phyloP scores from a whole-genome alignment of 495 filamentous ascomycete genomes.

The Achaetomiella virescens region DNA sequence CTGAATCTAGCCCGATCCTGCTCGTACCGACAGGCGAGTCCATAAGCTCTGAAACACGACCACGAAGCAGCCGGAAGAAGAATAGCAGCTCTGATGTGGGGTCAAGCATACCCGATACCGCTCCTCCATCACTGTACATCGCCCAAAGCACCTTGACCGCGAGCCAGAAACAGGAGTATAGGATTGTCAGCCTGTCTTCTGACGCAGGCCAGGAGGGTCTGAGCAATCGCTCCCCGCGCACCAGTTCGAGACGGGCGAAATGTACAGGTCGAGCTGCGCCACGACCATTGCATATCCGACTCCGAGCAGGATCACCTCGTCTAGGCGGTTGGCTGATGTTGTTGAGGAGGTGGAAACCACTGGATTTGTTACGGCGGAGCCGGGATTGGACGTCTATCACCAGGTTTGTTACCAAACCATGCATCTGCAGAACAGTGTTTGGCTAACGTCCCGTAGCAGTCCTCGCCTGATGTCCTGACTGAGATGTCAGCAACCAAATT shows the following conservation, averaged over 20 bases:
- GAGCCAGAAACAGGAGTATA: conserved; percentile 27
- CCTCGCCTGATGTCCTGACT: conserved; percentile 19
- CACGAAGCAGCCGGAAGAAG: background rate
- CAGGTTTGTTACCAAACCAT: background rate
- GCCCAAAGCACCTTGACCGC: conserved; percentile 23
- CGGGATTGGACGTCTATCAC: background rate
- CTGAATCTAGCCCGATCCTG: conserved; percentile 10
- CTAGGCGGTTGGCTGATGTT: conserved; percentile 1
- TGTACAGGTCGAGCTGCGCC: conserved; percentile 23
- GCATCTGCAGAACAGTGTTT: background rate
- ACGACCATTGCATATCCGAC: conserved; percentile 25
- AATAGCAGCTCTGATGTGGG: background rate
- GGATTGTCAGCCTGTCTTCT: conserved; percentile 16
- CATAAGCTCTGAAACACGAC: background rate
- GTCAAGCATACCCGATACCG: conserved; percentile 16
- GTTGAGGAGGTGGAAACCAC: background rate
- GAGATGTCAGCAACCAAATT: conserved; percentile 4
- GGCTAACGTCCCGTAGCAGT: conserved; percentile 1
- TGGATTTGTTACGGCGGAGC: background rate
- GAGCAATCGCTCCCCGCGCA: conserved; percentile 1
- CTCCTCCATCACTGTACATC: conserved; percentile 16
- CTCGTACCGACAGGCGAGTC: conserved; percentile 6
- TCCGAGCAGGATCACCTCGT: conserved; percentile 18
- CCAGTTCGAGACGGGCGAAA: background rate
- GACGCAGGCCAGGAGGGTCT: conserved; percentile 4